These are phyloP conservation scores for Lodderomyces orthopsilosis DNA, from an alignment of 1,139 yeast species.

Conservation along the genomic window DNA sequence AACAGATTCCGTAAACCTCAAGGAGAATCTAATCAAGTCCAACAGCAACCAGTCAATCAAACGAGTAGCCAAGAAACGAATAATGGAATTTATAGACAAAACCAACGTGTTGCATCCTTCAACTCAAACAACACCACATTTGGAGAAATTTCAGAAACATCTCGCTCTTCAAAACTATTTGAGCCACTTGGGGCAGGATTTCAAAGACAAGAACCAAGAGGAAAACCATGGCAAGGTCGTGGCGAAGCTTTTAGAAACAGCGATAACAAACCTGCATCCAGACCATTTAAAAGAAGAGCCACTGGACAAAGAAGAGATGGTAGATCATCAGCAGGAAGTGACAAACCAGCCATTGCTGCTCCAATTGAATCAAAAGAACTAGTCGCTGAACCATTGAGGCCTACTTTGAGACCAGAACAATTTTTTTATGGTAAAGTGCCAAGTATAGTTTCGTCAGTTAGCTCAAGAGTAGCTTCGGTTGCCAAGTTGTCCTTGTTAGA, in stretches of 20 bases:
- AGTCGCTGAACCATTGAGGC: conserved; percentile 20
- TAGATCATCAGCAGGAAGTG: conserved; percentile 9
- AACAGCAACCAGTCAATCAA: not conserved
- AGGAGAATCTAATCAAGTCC: not conserved
- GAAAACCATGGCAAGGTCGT: conserved; percentile 10
- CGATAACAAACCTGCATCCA: conserved; percentile 5
- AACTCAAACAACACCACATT: conserved; percentile 1
- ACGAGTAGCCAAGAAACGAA: not conserved
- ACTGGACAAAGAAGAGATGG: conserved; percentile 5
- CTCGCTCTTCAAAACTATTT: conserved; percentile 4
- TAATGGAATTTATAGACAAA: not conserved
- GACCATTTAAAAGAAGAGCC: conserved; percentile 7
- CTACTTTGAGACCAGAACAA: conserved; percentile 27
- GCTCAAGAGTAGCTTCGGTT: conserved; percentile 42
- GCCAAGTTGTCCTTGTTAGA: conserved; percentile 38
- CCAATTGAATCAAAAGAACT: conserved; percentile 16
- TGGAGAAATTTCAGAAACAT: conserved; percentile 2
- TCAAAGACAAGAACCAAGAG: conserved; percentile 5
- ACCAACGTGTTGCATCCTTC: not conserved
- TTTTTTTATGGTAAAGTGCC: conserved; percentile 43
- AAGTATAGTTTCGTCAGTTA: conserved; percentile 27
- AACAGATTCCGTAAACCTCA: not conserved
- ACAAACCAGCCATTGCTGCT: conserved; percentile 10
- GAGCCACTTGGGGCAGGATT: conserved; percentile 5
- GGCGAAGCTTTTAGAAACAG: conserved; percentile 5